Evolutionary conservation across 176 grass and related monocot species (phyloP).

Genomic region (Zizania latifolia): DNA sequence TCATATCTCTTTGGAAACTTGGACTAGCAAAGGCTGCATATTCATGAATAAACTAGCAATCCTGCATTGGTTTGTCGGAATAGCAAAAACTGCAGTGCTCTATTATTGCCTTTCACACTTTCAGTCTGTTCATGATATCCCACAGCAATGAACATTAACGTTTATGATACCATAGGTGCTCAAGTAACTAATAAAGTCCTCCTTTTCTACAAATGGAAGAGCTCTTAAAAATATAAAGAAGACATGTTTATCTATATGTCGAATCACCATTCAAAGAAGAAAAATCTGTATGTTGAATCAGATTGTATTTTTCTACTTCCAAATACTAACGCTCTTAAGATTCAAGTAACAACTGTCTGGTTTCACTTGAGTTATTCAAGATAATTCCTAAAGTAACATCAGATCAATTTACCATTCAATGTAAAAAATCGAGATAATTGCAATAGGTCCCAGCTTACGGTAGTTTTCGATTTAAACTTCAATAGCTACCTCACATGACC

Average conservation of each 20-base stretch:
- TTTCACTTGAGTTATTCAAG: not conserved
- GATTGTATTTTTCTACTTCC: not conserved
- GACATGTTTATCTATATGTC: not conserved
- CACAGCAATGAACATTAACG: slow-evolving; percentile 11
- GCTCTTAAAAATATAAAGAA: not conserved
- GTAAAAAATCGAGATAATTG: not conserved
- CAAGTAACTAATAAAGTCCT: not conserved
- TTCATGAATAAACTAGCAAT: not conserved
- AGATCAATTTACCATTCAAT: not conserved
- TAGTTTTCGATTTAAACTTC: not conserved
- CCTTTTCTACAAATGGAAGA: not conserved
- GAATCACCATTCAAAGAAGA: no score
- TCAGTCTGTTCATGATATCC: slow-evolving; percentile 24
- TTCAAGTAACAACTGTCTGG: not conserved
- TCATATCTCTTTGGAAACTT: no score
- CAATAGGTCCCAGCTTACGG: not conserved
- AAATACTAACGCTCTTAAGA: not conserved
- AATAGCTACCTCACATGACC: not conserved
- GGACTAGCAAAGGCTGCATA: not conserved
- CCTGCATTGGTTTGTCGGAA: slow-evolving; percentile 29
- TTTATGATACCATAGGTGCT: slow-evolving; percentile 8
- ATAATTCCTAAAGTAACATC: not conserved
- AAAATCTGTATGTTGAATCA: not conserved
- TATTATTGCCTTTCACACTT: slow-evolving; percentile 37
- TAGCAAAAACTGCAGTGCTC: slow-evolving; percentile 22